phyloP scores from a whole-genome alignment of 2,329 filamentous ascomycete genomes.

The Thelonectria olida region DNA sequence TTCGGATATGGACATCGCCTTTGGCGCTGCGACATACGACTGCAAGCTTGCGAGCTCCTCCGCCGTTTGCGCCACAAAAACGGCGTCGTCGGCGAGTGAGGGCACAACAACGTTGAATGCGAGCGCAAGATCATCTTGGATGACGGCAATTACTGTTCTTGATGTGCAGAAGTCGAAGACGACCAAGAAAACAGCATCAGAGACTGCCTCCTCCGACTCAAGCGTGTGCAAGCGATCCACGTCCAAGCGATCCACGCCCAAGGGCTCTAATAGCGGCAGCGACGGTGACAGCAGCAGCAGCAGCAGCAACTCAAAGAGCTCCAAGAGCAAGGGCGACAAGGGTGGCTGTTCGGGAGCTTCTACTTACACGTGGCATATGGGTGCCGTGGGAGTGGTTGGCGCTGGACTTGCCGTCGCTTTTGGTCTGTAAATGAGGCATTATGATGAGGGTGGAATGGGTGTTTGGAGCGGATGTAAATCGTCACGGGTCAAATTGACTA shows the following conservation, averaged over 20 bases:
- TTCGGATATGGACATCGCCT: constrained; percentile 21
- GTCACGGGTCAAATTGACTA: background rate
- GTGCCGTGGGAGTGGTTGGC: constrained; percentile 17
- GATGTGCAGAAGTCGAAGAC: constrained; percentile 21
- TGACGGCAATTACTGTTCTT: constrained; percentile 32
- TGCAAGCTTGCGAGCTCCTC: constrained; percentile 18
- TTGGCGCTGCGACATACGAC: constrained; percentile 31
- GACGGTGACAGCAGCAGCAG: background rate
- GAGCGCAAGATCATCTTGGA: constrained; percentile 26
- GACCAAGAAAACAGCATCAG: too few species aligned
- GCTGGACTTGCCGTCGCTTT: constrained; percentile 15
- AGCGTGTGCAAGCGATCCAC: background rate
- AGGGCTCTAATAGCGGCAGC: background rate
- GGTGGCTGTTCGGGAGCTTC: constrained; percentile 23
- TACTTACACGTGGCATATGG: constrained; percentile 2
- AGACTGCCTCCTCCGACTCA: background rate
- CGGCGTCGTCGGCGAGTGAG: background rate
- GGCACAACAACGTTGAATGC: constrained; percentile 24
- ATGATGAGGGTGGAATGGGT: background rate
- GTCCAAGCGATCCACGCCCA: background rate
- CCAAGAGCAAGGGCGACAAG: background rate
- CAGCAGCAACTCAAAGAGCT: background rate
- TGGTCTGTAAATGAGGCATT: background rate
- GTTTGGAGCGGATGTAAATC: background rate
- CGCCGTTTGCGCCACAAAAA: constrained; percentile 28